Base-by-base conservation (phyloP, 2,329 filamentous ascomycete genomes). In the Ophiostoma angusticollis region DNA sequence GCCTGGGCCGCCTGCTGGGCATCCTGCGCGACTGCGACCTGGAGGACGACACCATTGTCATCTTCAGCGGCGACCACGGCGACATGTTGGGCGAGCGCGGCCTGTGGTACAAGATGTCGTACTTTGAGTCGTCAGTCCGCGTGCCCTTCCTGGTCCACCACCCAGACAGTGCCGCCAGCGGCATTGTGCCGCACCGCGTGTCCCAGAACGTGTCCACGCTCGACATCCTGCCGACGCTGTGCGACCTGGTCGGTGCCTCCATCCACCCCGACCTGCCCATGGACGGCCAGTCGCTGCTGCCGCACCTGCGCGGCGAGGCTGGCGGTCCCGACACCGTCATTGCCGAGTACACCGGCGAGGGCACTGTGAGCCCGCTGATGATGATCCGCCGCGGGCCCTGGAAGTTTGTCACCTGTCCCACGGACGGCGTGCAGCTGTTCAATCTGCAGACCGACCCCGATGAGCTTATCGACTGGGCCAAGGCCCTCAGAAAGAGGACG, bases 11-110 rank as follows among this genome's bases (percentile, higher is more conserved):
- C 55, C 70, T 95, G 24, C 66, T 94, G 18, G 67, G 75, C 45
- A 80, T 84, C 0, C 65, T 95, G 14, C 80, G 86, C 57, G 72
- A 85, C 43, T 89, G 84, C 54, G 74, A 78, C 6, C 67, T 95
- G 31, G 79, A 79, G 44, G 77, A 93, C 24, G 76, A 94, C 60
- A 95, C 87, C 11, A 86, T 94, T 50, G 68, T 95, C 51, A 78
- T 95, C 48, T 95, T 95, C 62, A 87, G 81, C 42, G 86, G 87
- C 31, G 87, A 95, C 56, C 87, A 95, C 54, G 87, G 87, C 40
- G 87, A 95, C 59, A 95, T 95, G 87, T 73, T 95, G 7, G 87
- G 87, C 43, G 87, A 95, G 65, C 78, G 85, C 38, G 82, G 83
- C 6, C 65, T 95, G 33, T 95, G 87, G 87, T 74, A 56, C 49